Evolutionary conservation across 768 basidiomycete species (phyloP).

Genomic region (Russula sp.): DNA sequence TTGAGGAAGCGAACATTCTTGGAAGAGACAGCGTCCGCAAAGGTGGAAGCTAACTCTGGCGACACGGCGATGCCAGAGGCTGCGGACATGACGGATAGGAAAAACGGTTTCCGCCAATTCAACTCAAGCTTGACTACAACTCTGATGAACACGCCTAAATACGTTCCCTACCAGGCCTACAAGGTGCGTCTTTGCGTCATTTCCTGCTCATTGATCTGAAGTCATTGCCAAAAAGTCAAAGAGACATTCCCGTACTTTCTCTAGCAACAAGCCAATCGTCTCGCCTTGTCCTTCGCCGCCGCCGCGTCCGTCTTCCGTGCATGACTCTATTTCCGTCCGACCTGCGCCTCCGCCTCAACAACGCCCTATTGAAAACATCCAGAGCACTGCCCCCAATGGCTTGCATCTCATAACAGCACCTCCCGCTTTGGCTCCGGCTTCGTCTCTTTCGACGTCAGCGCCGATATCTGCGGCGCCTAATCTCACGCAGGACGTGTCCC

Average conservation of each 20-base stretch:
- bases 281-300: slow-evolving; percentile 18
- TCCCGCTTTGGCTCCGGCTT: neutral
- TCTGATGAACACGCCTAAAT: slow-evolving; percentile 28
- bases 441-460: neutral
- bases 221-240: slow-evolving; percentile 34
- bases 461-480: neutral
- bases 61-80: slow-evolving; percentile 66
- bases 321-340: slow-evolving; percentile 1
- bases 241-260: slow-evolving; percentile 40
- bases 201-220: slow-evolving; percentile 8
- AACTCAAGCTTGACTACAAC: slow-evolving; percentile 5
- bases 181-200: slow-evolving; percentile 30
- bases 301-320: slow-evolving; percentile 4
- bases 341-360: neutral
- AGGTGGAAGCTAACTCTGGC: slow-evolving; percentile 47
- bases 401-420: neutral
- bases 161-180: slow-evolving; percentile 49
- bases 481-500: neutral
- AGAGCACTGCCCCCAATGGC: neutral
- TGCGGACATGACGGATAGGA: slow-evolving; percentile 52
- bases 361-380: neutral
- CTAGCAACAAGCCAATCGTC: slow-evolving; percentile 27
- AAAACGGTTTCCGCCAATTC: neutral
- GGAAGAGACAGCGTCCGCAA: slow-evolving; percentile 51
- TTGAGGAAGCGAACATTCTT: slow-evolving; percentile 65